Percentiles rank a stretch among this genome's conserved stretches.
Evolutionary conservation across 2,329 filamentous ascomycete genomes (phyloP).

Genomic region (Tricladium varicosporioides): DNA sequence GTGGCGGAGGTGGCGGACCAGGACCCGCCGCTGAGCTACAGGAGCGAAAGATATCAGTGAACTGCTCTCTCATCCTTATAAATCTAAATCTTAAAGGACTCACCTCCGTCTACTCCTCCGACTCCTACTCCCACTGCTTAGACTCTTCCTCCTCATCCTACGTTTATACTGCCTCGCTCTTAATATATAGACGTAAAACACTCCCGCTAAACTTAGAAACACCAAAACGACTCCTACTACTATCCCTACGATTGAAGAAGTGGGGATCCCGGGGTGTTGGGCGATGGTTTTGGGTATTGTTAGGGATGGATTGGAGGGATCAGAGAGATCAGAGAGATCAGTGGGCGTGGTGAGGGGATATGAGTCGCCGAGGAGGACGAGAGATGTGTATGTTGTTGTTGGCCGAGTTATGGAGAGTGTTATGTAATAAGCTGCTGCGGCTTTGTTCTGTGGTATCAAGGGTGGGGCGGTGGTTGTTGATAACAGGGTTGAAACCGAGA

Average conservation of each 20-base stretch:
- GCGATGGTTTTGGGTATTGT: neutral
- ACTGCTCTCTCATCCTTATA: too few species aligned
- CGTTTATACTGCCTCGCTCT: slow-evolving; percentile 11
- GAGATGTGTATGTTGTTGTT: slow-evolving; percentile 10
- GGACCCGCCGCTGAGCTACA: neutral
- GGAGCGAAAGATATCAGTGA: neutral
- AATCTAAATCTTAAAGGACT: neutral
- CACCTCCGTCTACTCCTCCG: neutral
- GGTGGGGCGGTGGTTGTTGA: neutral
- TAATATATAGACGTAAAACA: slow-evolving; percentile 22
- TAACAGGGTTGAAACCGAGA: neutral
- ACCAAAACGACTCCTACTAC: slow-evolving; percentile 16
- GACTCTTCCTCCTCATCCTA: slow-evolving; percentile 1
- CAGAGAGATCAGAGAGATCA: neutral
- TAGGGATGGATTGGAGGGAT: neutral
- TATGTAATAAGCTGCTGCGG: neutral
- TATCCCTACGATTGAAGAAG: slow-evolving; percentile 19
- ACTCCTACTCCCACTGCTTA: neutral
- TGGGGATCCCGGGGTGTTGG: slow-evolving; percentile 10
- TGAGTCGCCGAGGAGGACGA: slow-evolving; percentile 8
- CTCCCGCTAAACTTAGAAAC: slow-evolving; percentile 12
- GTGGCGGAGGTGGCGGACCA: neutral
- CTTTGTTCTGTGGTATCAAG: neutral
- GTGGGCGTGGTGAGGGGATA: neutral
- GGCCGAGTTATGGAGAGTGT: slow-evolving; percentile 10